Evolutionary conservation across 768 basidiomycete species (phyloP).

Genomic region (Agrocybe praecox): DNA sequence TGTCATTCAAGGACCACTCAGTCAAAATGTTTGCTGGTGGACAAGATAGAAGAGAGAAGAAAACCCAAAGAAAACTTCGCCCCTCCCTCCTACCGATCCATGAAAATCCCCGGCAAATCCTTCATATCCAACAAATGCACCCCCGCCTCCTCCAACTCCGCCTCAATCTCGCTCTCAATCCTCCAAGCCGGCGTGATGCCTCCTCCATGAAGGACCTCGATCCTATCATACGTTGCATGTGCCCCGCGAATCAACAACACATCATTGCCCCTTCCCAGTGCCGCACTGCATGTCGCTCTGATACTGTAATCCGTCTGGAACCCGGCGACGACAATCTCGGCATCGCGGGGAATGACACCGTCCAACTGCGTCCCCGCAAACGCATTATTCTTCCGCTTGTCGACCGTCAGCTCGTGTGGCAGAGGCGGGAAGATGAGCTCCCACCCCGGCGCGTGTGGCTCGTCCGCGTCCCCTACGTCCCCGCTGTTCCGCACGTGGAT

Average conservation of each 20-base stretch:
- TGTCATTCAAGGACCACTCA: too few relatives aligned
- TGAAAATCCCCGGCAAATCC: conserved; percentile 61
- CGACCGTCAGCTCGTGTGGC: conserved; percentile 54
- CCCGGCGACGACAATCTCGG: conserved; percentile 67
- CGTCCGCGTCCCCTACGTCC: conserved; percentile 62
- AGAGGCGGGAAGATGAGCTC: conserved; percentile 57
- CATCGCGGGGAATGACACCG: conserved; percentile 49
- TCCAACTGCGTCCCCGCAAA: conserved; percentile 61
- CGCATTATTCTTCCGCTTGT: conserved; percentile 73
- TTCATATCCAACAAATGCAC: conserved; percentile 68
- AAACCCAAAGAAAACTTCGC: neutral
- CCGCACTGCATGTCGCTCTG: conserved; percentile 60
- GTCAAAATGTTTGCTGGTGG: neutral
- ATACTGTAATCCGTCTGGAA: conserved; percentile 71
- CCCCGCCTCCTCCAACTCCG: conserved; percentile 69
- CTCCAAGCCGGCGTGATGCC: conserved; percentile 51
- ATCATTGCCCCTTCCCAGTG: conserved; percentile 63
- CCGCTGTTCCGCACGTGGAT: conserved; percentile 72
- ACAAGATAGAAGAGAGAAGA: neutral
- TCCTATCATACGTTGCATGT: conserved; percentile 69
- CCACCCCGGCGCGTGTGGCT: conserved; percentile 59
- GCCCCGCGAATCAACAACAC: conserved; percentile 65
- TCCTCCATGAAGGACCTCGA: conserved; percentile 62
- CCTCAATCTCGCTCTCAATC: conserved; percentile 64
- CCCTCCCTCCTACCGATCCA: conserved; percentile 41